Base-by-base conservation (phyloP, 805 yeast species). In the Diddensiella caesifluorescens region DNA sequence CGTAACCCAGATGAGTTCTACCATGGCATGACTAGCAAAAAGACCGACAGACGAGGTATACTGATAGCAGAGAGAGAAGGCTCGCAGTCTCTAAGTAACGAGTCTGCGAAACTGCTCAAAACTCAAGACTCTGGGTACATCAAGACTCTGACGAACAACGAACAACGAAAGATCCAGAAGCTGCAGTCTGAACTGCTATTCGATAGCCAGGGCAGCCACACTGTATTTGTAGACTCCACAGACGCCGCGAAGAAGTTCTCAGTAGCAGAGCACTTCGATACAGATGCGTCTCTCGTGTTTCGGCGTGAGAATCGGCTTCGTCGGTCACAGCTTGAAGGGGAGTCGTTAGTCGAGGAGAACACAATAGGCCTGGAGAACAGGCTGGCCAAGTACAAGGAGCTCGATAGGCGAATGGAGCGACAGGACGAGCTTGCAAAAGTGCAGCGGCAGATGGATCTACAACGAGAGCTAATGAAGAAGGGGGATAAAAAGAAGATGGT, bases 1-100 rank as follows among this genome's bases (percentile, higher is more conserved):
- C 74, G 87, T 53, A 92, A 92, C 60, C 95, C 94, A 12, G 98
- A 92, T 71, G 98, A 92, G 63, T 92, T 83, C 67, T 88, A 90
- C 63, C 95, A 87, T 75, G 92, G 87, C 16, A 92, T 92, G 98
- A 75, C 80, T 23, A 69, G 73, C 10, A 69, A 71, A 46, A 73
- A 71, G 54, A 78, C 92, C 3, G 95, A 87, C 49, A 65, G 70
- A 2, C 67, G 73, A 7, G 97, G 97, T 1, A 70, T 84, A 5
- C 56, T 83, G 37, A 60, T 83, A 7, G 67, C 79, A 1, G 85
- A 84, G 18, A 70, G 95, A 47, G n/a, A n/a, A n/a, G 62, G 57
- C 4, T 47, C 51, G 32, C 64, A 61, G 38, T 83, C 76, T 15
- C 63, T 88, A 41, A 65, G 78, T 5, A 73, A 73, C 37, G 95